Evolutionary conservation across 2,329 filamentous ascomycete species (phyloP).

Genomic region (Microcera coccophila): DNA sequence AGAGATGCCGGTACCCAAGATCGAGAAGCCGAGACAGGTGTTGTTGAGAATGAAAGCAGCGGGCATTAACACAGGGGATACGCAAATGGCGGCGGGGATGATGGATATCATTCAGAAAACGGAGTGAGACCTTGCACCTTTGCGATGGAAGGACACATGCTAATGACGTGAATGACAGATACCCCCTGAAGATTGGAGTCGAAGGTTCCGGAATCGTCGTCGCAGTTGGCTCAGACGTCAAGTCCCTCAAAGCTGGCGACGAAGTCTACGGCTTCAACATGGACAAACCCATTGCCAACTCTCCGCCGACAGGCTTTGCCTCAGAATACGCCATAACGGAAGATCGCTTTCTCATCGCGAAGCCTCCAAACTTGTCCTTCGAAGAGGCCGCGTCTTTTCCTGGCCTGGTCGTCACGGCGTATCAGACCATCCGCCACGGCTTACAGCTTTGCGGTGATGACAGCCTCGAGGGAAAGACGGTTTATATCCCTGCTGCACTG

Average conservation of each 20-base stretch:
- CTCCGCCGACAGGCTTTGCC: slow-evolving; percentile 30
- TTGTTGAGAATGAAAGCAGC: slow-evolving; percentile 40
- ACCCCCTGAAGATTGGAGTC: slow-evolving; percentile 22
- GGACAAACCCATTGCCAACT: slow-evolving; percentile 36
- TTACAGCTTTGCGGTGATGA: slow-evolving; percentile 34
- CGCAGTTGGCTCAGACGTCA: slow-evolving; percentile 27
- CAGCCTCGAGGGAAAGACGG: slow-evolving; percentile 46
- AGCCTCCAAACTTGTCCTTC: slow-evolving; percentile 30
- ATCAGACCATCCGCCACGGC: slow-evolving; percentile 41
- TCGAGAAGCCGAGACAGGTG: slow-evolving; percentile 41
- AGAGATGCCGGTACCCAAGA: slow-evolving; percentile 42
- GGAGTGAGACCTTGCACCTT: slow-evolving; percentile 23
- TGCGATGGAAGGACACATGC: neutral
- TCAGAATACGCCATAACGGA: slow-evolving; percentile 39
- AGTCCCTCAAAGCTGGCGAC: slow-evolving; percentile 30
- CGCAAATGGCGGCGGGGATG: slow-evolving; percentile 27
- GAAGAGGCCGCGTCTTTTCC: slow-evolving; percentile 37
- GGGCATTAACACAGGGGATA: slow-evolving; percentile 35
- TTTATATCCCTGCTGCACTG: slow-evolving; percentile 49
- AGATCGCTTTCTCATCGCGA: slow-evolving; percentile 33
- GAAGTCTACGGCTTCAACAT: slow-evolving; percentile 38
- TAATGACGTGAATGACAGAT: slow-evolving; percentile 11
- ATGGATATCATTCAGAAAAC: slow-evolving; percentile 22
- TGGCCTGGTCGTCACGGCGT: slow-evolving; percentile 38
- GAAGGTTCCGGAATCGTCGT: slow-evolving; percentile 35